A percentile compares a stretch with the other conserved stretches of the same genome.
These are phyloP conservation scores for Daldinia caldariorum DNA, from an alignment of 495 filamentous ascomycete genomes.

Conservation along the genomic window DNA sequence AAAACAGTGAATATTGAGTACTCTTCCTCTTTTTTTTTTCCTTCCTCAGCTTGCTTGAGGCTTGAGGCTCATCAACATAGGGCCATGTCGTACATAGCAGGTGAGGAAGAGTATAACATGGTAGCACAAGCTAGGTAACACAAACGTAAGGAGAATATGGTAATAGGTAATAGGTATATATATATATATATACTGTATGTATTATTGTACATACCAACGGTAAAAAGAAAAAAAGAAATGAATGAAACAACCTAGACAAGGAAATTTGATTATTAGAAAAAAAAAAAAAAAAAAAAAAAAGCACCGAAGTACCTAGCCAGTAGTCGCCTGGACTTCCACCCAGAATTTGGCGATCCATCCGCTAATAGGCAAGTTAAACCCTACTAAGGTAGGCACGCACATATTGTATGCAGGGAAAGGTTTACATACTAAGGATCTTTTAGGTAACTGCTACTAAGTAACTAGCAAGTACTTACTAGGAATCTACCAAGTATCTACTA, in stretches of 20 bases:
- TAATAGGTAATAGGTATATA: no score
- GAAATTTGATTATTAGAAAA: slow-evolving; percentile 8
- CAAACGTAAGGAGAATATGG: slow-evolving; percentile 3
- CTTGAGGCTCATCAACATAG: background rate
- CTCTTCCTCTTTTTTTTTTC: no score
- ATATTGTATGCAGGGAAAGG: slow-evolving; percentile 31
- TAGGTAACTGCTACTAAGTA: background rate
- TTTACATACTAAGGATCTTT: slow-evolving; percentile 17
- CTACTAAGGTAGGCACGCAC: slow-evolving; percentile 30
- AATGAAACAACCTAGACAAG: slow-evolving; percentile 37
- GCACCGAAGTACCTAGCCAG: slow-evolving; percentile 5
- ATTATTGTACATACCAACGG: background rate
- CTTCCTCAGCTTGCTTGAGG: background rate
- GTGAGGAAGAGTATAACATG: background rate
- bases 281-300: slow-evolving; percentile 13
- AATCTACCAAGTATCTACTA: slow-evolving; percentile 3
- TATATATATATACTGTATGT: no score
- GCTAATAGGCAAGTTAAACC: slow-evolving; percentile 42
- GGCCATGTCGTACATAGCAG: background rate
- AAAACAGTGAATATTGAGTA: slow-evolving; percentile 5
- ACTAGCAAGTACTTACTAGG: background rate
- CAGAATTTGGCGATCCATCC: slow-evolving; percentile 38
- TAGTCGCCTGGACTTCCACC: slow-evolving; percentile 27
- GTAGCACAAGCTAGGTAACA: background rate
- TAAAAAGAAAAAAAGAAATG: slow-evolving; percentile 4